Evolutionary conservation across 345 rosid genomes (phyloP).

Genomic region (Excoecaria cochinchinensis): DNA sequence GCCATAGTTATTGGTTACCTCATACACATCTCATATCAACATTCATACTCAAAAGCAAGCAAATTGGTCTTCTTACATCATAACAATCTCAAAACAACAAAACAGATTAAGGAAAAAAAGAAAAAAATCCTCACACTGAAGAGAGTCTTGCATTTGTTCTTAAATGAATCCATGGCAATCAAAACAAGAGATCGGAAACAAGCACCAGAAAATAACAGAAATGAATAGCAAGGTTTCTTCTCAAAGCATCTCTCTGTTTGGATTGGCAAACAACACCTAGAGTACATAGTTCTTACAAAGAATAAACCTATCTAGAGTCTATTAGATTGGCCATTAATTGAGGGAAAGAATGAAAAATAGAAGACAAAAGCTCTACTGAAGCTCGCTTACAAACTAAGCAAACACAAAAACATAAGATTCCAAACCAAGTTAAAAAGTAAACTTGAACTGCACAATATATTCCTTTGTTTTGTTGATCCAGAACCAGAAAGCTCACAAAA

Average conservation of each 20-base stretch:
- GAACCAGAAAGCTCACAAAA: not conserved
- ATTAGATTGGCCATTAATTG: conserved; percentile 28
- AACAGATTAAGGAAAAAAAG: not conserved
- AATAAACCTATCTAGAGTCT: conserved; percentile 6
- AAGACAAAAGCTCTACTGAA: conserved; percentile 24
- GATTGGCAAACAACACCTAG: conserved; percentile 27
- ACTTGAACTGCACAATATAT: conserved; percentile 13
- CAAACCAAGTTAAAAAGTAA: conserved; percentile 20
- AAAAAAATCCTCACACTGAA: conserved; percentile 34
- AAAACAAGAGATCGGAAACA: conserved; percentile 20
- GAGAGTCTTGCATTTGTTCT: conserved; percentile 35
- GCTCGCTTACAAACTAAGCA: conserved; percentile 49
- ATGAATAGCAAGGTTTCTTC: conserved; percentile 35
- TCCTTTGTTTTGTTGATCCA: not conserved
- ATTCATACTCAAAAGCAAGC: not conserved
- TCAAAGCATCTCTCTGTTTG: conserved; percentile 34
- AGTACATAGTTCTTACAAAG: conserved; percentile 29
- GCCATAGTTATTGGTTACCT: not conserved
- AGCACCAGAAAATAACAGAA: conserved; percentile 36
- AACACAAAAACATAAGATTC: conserved; percentile 31
- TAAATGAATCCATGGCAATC: conserved; percentile 32
- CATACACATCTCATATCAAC: not conserved
- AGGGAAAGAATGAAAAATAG: conserved; percentile 42
- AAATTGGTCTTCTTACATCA: not conserved
- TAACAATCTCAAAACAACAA: not conserved